Conservation (phyloP, 257 asterid genomes). For the Przewalskia tangutica region DNA sequence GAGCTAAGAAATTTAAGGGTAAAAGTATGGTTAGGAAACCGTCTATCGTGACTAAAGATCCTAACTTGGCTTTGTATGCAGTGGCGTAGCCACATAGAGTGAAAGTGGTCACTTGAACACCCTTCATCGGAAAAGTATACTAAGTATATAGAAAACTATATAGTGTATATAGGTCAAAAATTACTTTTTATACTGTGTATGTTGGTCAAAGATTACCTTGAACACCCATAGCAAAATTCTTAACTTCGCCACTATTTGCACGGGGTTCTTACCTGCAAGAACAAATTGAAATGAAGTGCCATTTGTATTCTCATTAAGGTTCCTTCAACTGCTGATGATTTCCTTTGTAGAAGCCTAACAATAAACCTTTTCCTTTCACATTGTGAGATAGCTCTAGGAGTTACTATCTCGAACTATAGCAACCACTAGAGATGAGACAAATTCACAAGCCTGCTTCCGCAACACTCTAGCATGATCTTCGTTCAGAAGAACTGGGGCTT, state of each 20-base stretch:
- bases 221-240: not conserved
- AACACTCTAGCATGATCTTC: not conserved
- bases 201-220: not conserved
- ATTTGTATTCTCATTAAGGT: no score
- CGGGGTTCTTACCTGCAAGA: not conserved
- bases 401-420: not conserved
- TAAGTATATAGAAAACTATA: no score
- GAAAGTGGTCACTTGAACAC: not conserved
- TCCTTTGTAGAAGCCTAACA: not conserved
- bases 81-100: not conserved
- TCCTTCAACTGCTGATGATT: not conserved
- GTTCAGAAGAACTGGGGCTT: not conserved
- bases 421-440: not conserved
- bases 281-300: no score
- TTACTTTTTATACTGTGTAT: not conserved
- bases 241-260: not conserved
- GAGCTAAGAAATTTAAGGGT: not conserved
- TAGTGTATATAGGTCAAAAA: not conserved
- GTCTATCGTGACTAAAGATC: not conserved
- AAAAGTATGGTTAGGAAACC: not conserved
- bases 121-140: no score
- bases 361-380: not conserved
- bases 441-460: not conserved
- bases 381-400: not conserved
- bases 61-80: not conserved